Base-by-base conservation (phyloP, 73 alveolate species). In the Symbiodinium pilosum region DNA sequence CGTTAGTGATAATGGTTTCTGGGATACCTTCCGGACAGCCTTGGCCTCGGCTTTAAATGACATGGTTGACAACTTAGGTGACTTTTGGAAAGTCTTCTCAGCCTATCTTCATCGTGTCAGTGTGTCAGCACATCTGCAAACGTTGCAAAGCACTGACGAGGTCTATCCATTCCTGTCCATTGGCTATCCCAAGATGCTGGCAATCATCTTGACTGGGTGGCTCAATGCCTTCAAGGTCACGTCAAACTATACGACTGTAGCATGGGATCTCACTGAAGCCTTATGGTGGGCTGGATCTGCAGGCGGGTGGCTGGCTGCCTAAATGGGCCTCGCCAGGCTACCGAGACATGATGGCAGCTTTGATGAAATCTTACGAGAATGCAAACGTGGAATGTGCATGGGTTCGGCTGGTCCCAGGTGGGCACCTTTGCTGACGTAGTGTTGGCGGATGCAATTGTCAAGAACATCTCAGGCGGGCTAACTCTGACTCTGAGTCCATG, bases 271-370 rank as follows among this genome's bases (percentile, higher is more conserved):
- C 47, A 64, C 44, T 69, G 36, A 21, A 26, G 39, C 5, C 54
- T 40, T 16, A 12, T 38, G 42, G 30, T 36, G 4, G n/a, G 41
- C 9, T 34, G 44, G 36, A 16, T 39, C 30, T 5, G 18, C n/a
- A 91, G 97, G 97, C 97, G 11, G 97, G 97, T 34, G 97, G 97
- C 1, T 91, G 97, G 97, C 51, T 91, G 81, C 97, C 97, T 18
- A 91, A 91, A 34, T 91, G 97, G 97, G 97, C 97, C 0, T 41
- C 81, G 38, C 97, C 97, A 0, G 97, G 97, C 21, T 91, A 91
- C 51, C 97, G 97, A 21, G 97, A 91, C 42, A 68, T 86, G 81
- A 91, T 91, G 97, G 97, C 36, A 16, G 54, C 94, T 38, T 38
- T 47, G 6, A 47, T 47, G 59, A 6, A 47, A 47, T 9, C 59